Evolutionary conservation across 148 eudicot species (phyloP).

Genomic region (Talinum fruticosum): DNA sequence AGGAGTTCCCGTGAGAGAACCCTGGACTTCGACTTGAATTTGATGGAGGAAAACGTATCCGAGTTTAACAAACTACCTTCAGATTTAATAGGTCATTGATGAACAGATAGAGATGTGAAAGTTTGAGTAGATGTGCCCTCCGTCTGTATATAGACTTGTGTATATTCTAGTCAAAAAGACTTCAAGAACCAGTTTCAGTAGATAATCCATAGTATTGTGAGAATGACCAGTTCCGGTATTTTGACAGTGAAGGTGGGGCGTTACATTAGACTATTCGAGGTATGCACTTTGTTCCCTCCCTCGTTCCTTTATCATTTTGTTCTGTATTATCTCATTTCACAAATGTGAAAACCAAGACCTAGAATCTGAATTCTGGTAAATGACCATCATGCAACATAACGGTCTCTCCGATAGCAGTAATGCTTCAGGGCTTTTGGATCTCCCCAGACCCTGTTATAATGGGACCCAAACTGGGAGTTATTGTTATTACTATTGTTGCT

Average conservation of each 20-base stretch:
- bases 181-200: not conserved
- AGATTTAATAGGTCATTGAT: not conserved
- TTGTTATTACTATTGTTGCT: too few species aligned
- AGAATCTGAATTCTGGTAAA: too few species aligned
- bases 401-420: too few species aligned
- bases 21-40: conserved; percentile 16
- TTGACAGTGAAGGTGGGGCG: not conserved
- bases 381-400: too few species aligned
- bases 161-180: not conserved
- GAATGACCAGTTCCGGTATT: not conserved
- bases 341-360: not conserved
- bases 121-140: not conserved
- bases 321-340: not conserved
- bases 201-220: not conserved
- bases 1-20: conserved; percentile 5
- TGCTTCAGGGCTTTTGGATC: too few species aligned
- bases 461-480: too few species aligned
- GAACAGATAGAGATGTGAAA: not conserved
- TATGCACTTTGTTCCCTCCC: not conserved
- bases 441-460: too few species aligned
- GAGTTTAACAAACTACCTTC: conserved; percentile 15
- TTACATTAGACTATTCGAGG: not conserved
- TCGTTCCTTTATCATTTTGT: not conserved
- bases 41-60: conserved; percentile 4
- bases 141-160: not conserved